Conservation (phyloP, 306 rosid genomes). For the Cercis canadensis region DNA sequence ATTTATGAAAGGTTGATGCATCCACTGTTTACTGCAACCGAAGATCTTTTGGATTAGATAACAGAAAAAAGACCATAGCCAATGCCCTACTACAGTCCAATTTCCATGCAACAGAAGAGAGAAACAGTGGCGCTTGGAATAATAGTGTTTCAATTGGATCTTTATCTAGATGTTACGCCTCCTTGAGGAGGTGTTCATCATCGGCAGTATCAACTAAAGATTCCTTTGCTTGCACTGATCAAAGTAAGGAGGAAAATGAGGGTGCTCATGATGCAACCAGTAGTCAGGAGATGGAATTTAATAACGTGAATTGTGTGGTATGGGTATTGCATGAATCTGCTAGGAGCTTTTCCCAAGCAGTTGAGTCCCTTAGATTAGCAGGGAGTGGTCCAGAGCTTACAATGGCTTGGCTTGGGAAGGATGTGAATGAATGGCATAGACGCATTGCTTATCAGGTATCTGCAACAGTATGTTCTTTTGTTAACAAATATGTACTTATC, state of each 20-base stretch:
- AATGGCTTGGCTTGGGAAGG: constrained; percentile 86
- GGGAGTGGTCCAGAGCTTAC: constrained; percentile 63
- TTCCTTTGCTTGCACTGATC: constrained; percentile 41
- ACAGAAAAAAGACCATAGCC: constrained; percentile 37
- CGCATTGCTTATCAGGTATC: constrained; percentile 63
- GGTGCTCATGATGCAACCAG: constrained; percentile 31
- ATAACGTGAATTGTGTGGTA: constrained; percentile 58
- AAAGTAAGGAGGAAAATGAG: constrained; percentile 40
- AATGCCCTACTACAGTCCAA: constrained; percentile 41
- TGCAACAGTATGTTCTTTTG: neutral
- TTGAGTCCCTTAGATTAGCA: constrained; percentile 56
- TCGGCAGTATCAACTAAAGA: constrained; percentile 35
- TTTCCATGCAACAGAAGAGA: constrained; percentile 44
- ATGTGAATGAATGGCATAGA: constrained; percentile 65
- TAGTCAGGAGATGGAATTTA: constrained; percentile 38
- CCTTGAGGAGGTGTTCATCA: constrained; percentile 43
- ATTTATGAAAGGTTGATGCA: constrained; percentile 24
- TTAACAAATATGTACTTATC: neutral
- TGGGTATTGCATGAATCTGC: constrained; percentile 68
- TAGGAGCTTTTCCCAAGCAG: constrained; percentile 64
- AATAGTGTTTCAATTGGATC: constrained; percentile 36
- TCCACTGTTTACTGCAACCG: constrained; percentile 39
- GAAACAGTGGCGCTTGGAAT: constrained; percentile 34
- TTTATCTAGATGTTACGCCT: constrained; percentile 38
- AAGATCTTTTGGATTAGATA: constrained; percentile 43